Percentiles rank a stretch among this genome's conserved stretches.
Evolutionary conservation across 768 basidiomycete genomes (phyloP).

Genomic region (Paxillus ammoniavirescens): DNA sequence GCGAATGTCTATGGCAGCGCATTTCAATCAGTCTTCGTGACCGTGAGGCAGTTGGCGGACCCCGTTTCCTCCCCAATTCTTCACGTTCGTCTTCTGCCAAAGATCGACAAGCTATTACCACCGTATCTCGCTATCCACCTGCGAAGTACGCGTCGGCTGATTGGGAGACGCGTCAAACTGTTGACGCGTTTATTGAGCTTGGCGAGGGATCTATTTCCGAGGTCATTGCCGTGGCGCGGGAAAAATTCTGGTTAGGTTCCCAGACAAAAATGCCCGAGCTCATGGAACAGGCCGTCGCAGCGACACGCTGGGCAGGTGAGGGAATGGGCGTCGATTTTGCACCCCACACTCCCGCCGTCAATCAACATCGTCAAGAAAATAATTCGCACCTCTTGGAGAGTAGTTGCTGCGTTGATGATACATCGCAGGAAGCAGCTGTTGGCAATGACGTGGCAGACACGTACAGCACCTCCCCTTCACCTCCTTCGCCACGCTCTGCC

Average conservation of each 20-base stretch:
- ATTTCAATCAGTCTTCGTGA: slow-evolving; percentile 49
- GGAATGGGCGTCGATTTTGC: slow-evolving; percentile 32
- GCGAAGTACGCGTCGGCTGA: slow-evolving; percentile 39
- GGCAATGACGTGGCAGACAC: slow-evolving; percentile 5
- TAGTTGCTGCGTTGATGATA: background rate
- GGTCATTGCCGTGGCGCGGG: slow-evolving; percentile 58
- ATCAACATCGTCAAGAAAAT: slow-evolving; percentile 1
- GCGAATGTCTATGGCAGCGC: slow-evolving; percentile 63
- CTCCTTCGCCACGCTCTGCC: slow-evolving; percentile 22
- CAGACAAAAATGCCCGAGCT: slow-evolving; percentile 66
- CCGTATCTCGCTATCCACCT: slow-evolving; percentile 23
- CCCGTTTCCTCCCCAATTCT: slow-evolving; percentile 25
- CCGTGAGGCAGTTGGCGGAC: slow-evolving; percentile 57
- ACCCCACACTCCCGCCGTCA: slow-evolving; percentile 16
- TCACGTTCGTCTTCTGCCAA: slow-evolving; percentile 14
- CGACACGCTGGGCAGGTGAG: slow-evolving; percentile 44
- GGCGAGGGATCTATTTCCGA: slow-evolving; percentile 67
- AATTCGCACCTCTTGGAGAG: background rate
- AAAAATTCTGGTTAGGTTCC: slow-evolving; percentile 68
- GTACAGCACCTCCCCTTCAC: slow-evolving; percentile 24
- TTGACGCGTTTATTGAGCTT: slow-evolving; percentile 72
- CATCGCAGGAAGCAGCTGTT: slow-evolving; percentile 4
- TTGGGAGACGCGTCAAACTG: slow-evolving; percentile 65
- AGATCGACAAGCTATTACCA: slow-evolving; percentile 5
- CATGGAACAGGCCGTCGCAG: slow-evolving; percentile 66